Base-by-base conservation (phyloP, 108 stramenopile species). In the Nitzschia sp. region DNA sequence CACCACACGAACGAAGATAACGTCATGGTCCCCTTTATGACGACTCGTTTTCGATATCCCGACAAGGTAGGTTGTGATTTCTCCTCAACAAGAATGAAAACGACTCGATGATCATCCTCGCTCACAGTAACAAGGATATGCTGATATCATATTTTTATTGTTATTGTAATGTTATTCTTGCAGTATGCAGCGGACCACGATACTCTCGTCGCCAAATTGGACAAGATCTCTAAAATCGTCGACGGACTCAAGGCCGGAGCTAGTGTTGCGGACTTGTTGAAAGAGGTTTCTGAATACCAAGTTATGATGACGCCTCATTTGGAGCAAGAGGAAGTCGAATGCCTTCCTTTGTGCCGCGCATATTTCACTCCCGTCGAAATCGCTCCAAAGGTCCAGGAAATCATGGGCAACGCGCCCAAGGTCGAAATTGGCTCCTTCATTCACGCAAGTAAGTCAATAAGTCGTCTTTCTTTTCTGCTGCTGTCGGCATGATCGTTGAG, bases 1-100 rank as follows among this genome's bases (percentile, higher is more conserved):
- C 82, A 83, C 41, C 82, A 83, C 45, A 31, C 50, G 15, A 76
- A 71, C 30, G 78, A 83, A 63, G 82, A 83, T 33, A 74, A 76
- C 4, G 71, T 83, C 21, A 61, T 79, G 53, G 41, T 56, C 16
- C 82, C 82, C 6, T 69, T 63, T 32, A 22, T 83, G 36, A 58
- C 59, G 41, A 65, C 45, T 15, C 57, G 82, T 26, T 63, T 77
- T 58, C 64, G 48, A 19, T 72, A 73, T 33, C 75, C 82, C 13
- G 78, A 79, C 2, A 79, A 79, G 64, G 53, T 71, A 19, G 25
- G 6, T 50, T 50, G 19, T 21, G 48, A 50, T 50, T 22, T 22
- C 19, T 19, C 17, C 38, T 11, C 38, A 41, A 41, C n/a, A n/a
- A n/a, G n/a, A n/a, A n/a, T n/a, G n/a, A n/a, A n/a, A n/a, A n/a